Conservation (phyloP, 371 early-diverging fungal species). For the Phascolomyces articulosus region DNA sequence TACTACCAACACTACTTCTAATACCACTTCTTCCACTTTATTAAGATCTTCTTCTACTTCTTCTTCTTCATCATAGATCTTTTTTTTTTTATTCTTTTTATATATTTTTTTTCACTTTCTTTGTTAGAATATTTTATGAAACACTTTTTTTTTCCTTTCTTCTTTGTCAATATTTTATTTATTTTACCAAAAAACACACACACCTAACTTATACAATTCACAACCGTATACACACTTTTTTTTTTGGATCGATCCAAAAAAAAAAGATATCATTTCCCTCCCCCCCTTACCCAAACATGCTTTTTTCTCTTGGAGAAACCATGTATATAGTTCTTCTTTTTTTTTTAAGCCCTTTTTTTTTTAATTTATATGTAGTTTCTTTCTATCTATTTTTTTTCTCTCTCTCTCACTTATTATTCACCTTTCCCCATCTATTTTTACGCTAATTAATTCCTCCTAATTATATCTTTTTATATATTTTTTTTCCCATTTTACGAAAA, state of each 20-base stretch:
- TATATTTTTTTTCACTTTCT: background rate
- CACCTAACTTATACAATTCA: background rate
- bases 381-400: background rate
- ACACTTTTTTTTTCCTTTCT: background rate
- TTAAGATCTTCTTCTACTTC: constrained; percentile 3
- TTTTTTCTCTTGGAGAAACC: constrained; percentile 4
- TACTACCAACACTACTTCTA: constrained; percentile 7
- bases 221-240: background rate
- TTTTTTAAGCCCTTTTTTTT: constrained; percentile 1
- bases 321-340: constrained; percentile 3
- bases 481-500: too few species aligned
- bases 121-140: background rate
- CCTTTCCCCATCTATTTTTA: too few species aligned
- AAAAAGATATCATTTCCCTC: too few species aligned
- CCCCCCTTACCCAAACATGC: background rate
- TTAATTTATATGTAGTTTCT: background rate
- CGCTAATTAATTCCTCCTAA: too few species aligned
- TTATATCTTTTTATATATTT: too few species aligned
- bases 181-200: background rate
- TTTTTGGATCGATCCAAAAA: too few species aligned
- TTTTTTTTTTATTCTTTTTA: background rate
- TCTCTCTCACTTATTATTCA: too few species aligned
- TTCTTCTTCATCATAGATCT: background rate
- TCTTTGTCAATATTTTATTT: constrained; percentile 1
- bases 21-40: background rate